Percentiles rank a stretch among this genome's conserved stretches.
Conservation (phyloP, 805 yeast genomes). For the Hanseniaspora opuntiae region DNA sequence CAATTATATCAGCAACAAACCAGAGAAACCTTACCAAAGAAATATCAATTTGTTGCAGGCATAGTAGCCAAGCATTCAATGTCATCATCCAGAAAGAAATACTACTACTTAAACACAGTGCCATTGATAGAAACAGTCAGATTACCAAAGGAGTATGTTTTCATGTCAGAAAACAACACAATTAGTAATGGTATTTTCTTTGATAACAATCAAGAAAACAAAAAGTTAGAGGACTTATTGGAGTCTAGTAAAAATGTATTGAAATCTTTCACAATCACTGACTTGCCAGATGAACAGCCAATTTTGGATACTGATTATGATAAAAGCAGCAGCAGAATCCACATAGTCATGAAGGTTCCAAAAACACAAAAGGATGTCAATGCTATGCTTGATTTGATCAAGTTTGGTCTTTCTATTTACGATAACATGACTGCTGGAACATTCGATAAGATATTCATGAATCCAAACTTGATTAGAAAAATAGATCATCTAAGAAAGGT, state of each 20-base stretch:
- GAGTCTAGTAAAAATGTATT: conserved; percentile 34
- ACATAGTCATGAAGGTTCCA: conserved; percentile 43
- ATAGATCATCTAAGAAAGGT: conserved; percentile 61
- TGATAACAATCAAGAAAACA: conserved; percentile 25
- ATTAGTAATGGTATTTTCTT: conserved; percentile 48
- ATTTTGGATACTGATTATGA: conserved; percentile 39
- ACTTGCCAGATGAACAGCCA: conserved; percentile 68
- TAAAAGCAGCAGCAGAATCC: conserved; percentile 35
- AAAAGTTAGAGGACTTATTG: conserved; percentile 35
- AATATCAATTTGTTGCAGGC: conserved; percentile 56
- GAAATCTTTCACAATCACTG: conserved; percentile 67
- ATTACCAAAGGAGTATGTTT: conserved; percentile 64
- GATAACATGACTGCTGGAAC: conserved; percentile 42
- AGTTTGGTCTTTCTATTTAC: conserved; percentile 44
- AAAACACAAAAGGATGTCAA: conserved; percentile 36
- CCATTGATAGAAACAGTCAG: conserved; percentile 59
- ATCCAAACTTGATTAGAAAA: conserved; percentile 65
- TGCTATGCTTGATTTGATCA: conserved; percentile 37
- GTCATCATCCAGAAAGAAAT: conserved; percentile 60
- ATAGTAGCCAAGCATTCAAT: conserved; percentile 73
- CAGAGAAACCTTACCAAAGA: conserved; percentile 34
- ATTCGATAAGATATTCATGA: conserved; percentile 36
- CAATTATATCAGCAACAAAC: conserved; percentile 20
- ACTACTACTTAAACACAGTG: conserved; percentile 75
- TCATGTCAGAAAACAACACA: conserved; percentile 81